Evolutionary conservation across 176 grass and related monocot genomes (phyloP).

Genomic region (Musa itinerans): DNA sequence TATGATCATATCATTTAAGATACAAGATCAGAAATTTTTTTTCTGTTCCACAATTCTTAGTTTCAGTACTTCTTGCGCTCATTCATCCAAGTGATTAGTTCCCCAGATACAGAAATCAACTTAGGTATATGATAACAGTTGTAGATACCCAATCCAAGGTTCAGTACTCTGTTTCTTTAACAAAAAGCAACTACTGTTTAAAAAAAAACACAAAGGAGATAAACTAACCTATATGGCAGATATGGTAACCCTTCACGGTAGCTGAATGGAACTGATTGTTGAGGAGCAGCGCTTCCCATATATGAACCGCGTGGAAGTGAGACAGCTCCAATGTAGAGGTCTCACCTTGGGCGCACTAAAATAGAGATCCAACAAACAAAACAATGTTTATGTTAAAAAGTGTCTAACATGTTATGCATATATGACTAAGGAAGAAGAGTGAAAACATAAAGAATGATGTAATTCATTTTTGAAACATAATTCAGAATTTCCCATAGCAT

Average conservation of each 20-base stretch:
- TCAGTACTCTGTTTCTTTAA: background rate
- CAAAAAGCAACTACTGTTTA: background rate
- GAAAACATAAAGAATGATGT: background rate
- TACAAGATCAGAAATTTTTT: no score
- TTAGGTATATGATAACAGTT: background rate
- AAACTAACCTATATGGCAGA: conserved; percentile 62
- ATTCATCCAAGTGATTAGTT: background rate
- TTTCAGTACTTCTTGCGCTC: background rate
- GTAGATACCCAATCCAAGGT: no score
- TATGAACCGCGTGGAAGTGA: conserved; percentile 56
- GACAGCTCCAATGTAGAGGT: conserved; percentile 49
- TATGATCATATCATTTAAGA: background rate
- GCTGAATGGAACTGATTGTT: conserved; percentile 45
- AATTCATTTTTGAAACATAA: background rate
- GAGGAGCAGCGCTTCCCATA: conserved; percentile 51
- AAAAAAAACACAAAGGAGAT: conserved; percentile 2
- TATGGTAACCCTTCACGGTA: conserved; percentile 64
- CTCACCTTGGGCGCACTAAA: conserved; percentile 73
- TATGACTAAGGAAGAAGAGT: background rate
- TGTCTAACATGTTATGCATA: background rate
- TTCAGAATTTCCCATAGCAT: no score
- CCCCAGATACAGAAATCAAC: background rate
- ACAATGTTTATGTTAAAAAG: background rate
- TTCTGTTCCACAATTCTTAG: background rate
- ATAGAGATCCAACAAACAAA: conserved; percentile 19